Evolutionary conservation across 2,329 filamentous ascomycete genomes (phyloP), one percentile per base, ranked within the genome.

Genomic region (Lachnellula suecica): DNA sequence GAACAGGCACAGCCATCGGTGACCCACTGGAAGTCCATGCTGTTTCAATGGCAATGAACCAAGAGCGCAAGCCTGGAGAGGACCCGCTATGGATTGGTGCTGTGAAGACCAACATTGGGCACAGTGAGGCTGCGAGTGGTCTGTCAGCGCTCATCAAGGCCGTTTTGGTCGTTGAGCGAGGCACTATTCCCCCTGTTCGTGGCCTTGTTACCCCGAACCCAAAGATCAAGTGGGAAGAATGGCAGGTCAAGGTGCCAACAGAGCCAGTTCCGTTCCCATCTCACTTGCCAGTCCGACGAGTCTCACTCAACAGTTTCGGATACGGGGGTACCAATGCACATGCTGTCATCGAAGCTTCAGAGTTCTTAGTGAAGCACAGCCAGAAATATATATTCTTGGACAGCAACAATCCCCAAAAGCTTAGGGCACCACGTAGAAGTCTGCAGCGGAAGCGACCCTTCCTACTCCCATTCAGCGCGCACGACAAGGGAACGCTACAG

Each of bases 21-120:
- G 73, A 75, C 49, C 72, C 74, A 1, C 64, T 66, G 2, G 74
- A 77, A 54, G 73, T 74, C 2, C 62, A 65, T 5, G 75, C 74
- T 4, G 73, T 77, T 52, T 48, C 22, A 42, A 23, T 4, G 11
- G 41, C 25, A 9, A n/a, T 43, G 17, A 19, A 19, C 9, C 7
- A 20, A 11, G 10, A 9, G 10, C 4, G 24, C 11, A 13, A 17
- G n/a, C 5, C 19, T 15, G 24, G 15, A 10, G 44, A 34, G 9
- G n/a, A 38, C n/a, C 19, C 35, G 3, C 20, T 54, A 4, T 44
- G 31, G 13, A 53, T 58, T 17, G 55, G 55, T 5, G 47, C 46
- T 2, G 45, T 62, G 11, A 66, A 64, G 43, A 56, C 58, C 5
- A 55, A 59, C 41, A 48, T 63, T 24, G 62, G 63, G 15, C 63